Evolutionary conservation across 495 filamentous ascomycete genomes (phyloP), one percentile per base, ranked within the genome.

Genomic region (Monascus purpureus): DNA sequence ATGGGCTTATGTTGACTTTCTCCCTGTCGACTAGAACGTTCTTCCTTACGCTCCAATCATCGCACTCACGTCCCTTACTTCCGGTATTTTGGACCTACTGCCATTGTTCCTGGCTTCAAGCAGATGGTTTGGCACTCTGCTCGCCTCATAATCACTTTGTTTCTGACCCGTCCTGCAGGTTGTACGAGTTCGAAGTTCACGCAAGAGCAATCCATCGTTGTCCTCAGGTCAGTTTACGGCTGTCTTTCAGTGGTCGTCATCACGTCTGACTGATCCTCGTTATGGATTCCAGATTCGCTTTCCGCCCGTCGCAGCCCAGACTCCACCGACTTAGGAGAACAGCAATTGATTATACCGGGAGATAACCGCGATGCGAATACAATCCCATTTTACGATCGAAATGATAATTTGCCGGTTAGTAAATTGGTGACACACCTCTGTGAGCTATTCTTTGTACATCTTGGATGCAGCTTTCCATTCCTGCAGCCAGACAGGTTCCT

Each of bases 61-160:
- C 52, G 75, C 60, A 60, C 78, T 39, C 78, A 82, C 32, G 79
- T 88, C 34, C 82, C 83, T 2, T 92, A 85, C 49, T 92, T 88
- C 49, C 62, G 83, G 27, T 92, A 87, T 46, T 87, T 88, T 47
- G 83, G 83, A 0, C 81, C 82, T 1, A 92, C 83, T 2, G 83
- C 83, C 36, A 92, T 92, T 42, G 80, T 87, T 22, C 82, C 82
- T 2, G 83, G 83, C n/a, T 88, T 83, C 54, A 92, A 88, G 52
- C 80, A 87, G 46, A 86, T 88, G 78, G 77, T 90, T 37, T 2
- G 41, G 16, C n/a, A 31, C 18, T 25, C 2, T 14, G 11, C 14
- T 2, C 15, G 13, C 25, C 4, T 6, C 6, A 4, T 28, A 22
- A 8, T 13, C 13, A 4, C 9, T 33, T 25, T 28, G 3, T 9